Percentiles rank a stretch among this genome's conserved stretches.
phyloP scores from a whole-genome alignment of 2,329 filamentous ascomycete genomes.

The Gnomoniopsis smithogilvyi region DNA sequence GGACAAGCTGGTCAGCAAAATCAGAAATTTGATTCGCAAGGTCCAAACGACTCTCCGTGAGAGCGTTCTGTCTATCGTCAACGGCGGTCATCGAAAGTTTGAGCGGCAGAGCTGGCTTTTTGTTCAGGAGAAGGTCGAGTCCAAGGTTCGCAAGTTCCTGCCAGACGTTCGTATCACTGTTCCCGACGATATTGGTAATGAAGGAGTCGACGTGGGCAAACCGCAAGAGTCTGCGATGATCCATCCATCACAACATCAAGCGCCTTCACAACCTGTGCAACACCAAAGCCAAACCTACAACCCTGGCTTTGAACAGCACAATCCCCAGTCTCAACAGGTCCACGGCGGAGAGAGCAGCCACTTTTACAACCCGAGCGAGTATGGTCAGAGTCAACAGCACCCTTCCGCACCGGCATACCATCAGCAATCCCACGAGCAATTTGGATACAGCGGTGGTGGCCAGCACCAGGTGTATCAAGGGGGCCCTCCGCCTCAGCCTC shows the following conservation, averaged over 20 bases:
- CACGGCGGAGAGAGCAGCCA: not conserved
- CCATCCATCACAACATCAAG: not conserved
- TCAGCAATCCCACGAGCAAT: not conserved
- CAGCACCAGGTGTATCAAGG: not conserved
- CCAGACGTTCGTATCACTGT: conserved; percentile 43
- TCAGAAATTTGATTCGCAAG: conserved; percentile 40
- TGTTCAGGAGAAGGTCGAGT: conserved; percentile 42
- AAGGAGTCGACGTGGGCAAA: conserved; percentile 39
- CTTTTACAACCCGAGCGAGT: not conserved
- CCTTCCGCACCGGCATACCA: not conserved
- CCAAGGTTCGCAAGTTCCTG: conserved; percentile 43
- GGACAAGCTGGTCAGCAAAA: conserved; percentile 40
- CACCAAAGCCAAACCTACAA: not conserved
- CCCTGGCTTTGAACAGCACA: too few species aligned
- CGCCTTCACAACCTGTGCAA: not conserved
- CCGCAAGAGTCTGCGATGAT: not conserved
- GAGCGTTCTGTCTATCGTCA: conserved; percentile 41
- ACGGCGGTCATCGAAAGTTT: conserved; percentile 44
- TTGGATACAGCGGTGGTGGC: not conserved
- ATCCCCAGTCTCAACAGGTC: not conserved
- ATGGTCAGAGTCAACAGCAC: not conserved
- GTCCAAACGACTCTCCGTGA: conserved; percentile 43
- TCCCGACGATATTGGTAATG: conserved; percentile 44
- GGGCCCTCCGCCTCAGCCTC: not conserved
- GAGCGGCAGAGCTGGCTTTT: conserved; percentile 44